phyloP scores from a whole-genome alignment of 176 grass and related monocot genomes.

The Alopecurus myosuroides region DNA sequence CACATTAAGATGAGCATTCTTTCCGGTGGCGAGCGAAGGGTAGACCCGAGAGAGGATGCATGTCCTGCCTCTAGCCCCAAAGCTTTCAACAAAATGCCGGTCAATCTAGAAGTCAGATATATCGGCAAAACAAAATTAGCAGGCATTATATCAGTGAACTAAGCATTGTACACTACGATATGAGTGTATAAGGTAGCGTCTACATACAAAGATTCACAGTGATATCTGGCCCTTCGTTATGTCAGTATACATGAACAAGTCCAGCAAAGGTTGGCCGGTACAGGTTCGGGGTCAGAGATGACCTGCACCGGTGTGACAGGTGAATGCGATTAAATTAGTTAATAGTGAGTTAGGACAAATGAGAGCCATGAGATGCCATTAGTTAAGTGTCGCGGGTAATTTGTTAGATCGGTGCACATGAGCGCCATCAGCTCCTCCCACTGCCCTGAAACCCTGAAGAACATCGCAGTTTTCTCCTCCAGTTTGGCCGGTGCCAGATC shows the following conservation, averaged over 20 bases:
- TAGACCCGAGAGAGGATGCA: neutral
- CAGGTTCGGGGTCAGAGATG: neutral
- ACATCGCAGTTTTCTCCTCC: conserved; percentile 51
- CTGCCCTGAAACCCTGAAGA: conserved; percentile 49
- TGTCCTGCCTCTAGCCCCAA: neutral
- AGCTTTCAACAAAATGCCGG: neutral
- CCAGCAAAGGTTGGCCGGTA: neutral
- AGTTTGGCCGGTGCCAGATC: conserved; percentile 39
- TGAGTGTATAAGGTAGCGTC: too few relatives aligned
- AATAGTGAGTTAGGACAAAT: too few relatives aligned
- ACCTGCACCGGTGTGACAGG: too few relatives aligned
- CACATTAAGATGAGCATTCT: neutral
- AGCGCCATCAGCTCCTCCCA: conserved; percentile 42
- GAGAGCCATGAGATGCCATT: too few relatives aligned
- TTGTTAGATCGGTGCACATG: conserved; percentile 76
- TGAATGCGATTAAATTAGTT: too few relatives aligned
- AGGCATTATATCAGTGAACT: too few relatives aligned
- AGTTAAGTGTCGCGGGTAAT: neutral
- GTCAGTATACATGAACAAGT: neutral
- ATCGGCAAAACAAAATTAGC: too few relatives aligned
- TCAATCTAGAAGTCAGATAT: too few relatives aligned
- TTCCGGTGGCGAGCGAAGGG: neutral
- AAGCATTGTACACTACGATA: too few relatives aligned
- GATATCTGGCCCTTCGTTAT: neutral
- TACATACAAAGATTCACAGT: neutral